These are phyloP conservation scores for Penicillium sp. DNA, from an alignment of 2,329 filamentous ascomycete species.

Conservation along the genomic window DNA sequence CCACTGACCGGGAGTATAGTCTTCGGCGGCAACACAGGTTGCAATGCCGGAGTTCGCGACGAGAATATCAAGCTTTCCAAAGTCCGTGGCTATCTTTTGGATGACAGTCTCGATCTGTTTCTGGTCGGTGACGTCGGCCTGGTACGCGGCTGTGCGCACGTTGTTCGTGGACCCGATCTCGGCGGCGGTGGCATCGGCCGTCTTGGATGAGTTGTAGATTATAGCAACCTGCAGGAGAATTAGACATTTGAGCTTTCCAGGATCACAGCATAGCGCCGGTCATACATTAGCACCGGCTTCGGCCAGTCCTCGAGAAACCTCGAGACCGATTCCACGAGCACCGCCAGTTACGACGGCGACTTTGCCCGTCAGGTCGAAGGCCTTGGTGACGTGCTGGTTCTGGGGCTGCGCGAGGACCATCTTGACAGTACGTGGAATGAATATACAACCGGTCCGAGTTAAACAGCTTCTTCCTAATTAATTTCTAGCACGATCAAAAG, in stretches of 20 bases:
- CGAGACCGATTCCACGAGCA: slow-evolving; percentile 38
- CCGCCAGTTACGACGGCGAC: slow-evolving; percentile 29
- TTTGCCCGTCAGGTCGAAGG: slow-evolving; percentile 24
- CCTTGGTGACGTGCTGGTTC: slow-evolving; percentile 21
- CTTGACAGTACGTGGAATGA: background rate
- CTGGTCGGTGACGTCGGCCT: slow-evolving; percentile 32
- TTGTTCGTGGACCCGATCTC: slow-evolving; percentile 30
- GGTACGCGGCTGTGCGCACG: slow-evolving; percentile 33
- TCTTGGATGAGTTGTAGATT: slow-evolving; percentile 32
- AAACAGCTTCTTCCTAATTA: background rate
- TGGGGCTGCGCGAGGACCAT: slow-evolving; percentile 25
- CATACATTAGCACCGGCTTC: slow-evolving; percentile 40
- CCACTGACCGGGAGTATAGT: slow-evolving; percentile 42
- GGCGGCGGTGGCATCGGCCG: slow-evolving; percentile 22
- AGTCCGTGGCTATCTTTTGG: slow-evolving; percentile 37
- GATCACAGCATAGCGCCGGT: no score
- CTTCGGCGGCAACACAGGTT: slow-evolving; percentile 34
- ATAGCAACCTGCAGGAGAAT: slow-evolving; percentile 27
- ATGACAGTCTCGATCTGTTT: slow-evolving; percentile 33
- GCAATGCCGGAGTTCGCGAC: slow-evolving; percentile 49
- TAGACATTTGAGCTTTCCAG: background rate
- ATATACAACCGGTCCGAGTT: background rate
- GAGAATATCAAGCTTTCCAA: slow-evolving; percentile 47
- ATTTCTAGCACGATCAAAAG: background rate
- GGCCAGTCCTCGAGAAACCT: slow-evolving; percentile 41